These are phyloP conservation scores for Amborella trichopoda DNA, from an alignment of 164 flowering plant genomes.

Conservation along the genomic window DNA sequence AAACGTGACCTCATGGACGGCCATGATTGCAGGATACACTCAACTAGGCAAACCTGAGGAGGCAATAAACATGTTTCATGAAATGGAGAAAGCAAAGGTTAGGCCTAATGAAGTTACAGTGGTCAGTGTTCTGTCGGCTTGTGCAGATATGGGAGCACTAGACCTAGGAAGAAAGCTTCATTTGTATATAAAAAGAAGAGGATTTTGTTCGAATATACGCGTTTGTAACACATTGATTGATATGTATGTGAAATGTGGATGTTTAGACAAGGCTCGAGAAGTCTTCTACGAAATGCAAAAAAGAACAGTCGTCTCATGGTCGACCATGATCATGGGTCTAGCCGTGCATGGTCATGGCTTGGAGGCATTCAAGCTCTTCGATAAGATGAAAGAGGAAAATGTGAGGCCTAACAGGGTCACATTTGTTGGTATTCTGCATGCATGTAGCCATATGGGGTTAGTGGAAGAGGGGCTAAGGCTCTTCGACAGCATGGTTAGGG, in stretches of 20 bases:
- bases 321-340: conserved; percentile 65
- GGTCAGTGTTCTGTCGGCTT: conserved; percentile 58
- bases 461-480: conserved; percentile 29
- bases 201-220: conserved; percentile 31
- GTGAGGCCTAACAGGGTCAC: conserved; percentile 47
- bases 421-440: conserved; percentile 45
- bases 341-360: conserved; percentile 47
- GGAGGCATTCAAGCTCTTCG: conserved; percentile 32
- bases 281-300: conserved; percentile 44
- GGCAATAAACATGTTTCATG: conserved; percentile 30
- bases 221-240: conserved; percentile 57
- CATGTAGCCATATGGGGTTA: conserved; percentile 60
- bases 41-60: conserved; percentile 50
- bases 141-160: conserved; percentile 57
- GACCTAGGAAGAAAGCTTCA: conserved; percentile 56
- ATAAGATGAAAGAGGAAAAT: conserved; percentile 25
- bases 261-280: conserved; percentile 35
- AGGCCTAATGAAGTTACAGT: conserved; percentile 55
- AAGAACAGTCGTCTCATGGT: conserved; percentile 67
- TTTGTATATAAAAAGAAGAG: conserved; percentile 28
- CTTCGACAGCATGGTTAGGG: conserved; percentile 40
- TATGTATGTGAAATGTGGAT: conserved; percentile 73
- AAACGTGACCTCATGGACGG: conserved; percentile 57
- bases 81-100: conserved; percentile 48
- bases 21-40: conserved; percentile 50